Conservation (phyloP, 345 rosid genomes). For the Trapa bicornis region DNA sequence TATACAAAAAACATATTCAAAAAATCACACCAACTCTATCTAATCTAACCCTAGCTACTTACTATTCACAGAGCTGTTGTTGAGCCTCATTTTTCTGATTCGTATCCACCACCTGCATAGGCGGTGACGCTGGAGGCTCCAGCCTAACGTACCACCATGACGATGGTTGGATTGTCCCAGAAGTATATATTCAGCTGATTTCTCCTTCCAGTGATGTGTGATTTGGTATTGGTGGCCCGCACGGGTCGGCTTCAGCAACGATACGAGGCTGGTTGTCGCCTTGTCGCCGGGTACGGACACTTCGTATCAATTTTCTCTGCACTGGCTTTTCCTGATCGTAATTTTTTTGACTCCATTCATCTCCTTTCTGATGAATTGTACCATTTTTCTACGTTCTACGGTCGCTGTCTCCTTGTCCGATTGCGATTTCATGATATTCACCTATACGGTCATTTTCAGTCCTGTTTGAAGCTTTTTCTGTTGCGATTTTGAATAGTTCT, state of each 20-base stretch:
- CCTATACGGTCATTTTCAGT: background rate
- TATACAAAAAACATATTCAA: background rate
- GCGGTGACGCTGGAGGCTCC: background rate
- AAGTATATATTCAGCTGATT: background rate
- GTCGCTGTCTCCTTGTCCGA: background rate
- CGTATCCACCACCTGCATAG: background rate
- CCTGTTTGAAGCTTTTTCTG: background rate
- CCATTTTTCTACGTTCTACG: background rate
- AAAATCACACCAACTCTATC: too few species aligned
- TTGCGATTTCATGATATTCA: background rate
- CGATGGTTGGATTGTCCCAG: background rate
- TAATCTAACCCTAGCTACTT: constrained; percentile 5
- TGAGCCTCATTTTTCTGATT: background rate
- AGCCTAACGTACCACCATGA: background rate
- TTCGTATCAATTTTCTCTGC: background rate
- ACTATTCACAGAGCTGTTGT: constrained; percentile 14
- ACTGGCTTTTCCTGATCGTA: background rate
- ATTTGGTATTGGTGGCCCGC: constrained; percentile 90
- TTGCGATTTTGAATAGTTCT: background rate
- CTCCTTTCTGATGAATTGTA: background rate
- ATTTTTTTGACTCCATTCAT: background rate
- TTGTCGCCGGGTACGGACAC: constrained; percentile 33
- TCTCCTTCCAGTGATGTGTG: constrained; percentile 36
- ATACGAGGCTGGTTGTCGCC: constrained; percentile 80
- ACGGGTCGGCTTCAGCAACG: constrained; percentile 97